Base-by-base conservation (phyloP, 805 yeast species). In the Candida jianshihensis region DNA sequence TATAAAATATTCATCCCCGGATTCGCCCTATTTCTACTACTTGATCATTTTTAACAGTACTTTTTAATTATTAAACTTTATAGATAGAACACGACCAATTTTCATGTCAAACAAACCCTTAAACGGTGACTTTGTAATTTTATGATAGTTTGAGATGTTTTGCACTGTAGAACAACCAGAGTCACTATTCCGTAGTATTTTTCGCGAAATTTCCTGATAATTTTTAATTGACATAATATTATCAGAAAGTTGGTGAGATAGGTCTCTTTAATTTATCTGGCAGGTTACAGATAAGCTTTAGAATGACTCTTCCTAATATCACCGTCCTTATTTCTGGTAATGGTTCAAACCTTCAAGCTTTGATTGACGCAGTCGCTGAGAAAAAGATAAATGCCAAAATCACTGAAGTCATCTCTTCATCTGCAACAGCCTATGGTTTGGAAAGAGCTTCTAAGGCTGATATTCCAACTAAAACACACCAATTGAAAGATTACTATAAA, bases 281-380 rank as follows among this genome's bases (percentile, higher is more conserved):
- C n/a, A n/a, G n/a, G n/a, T n/a, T n/a, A n/a, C n/a, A n/a, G n/a
- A n/a, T n/a, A n/a, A n/a, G n/a, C 28, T 20, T 25, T 6, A 39
- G 10, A 33, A 41, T 40, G 41, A 32, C 53, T 17, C 42, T 40
- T 19, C 51, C 56, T 22, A 65, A 61, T 43, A 60, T 68, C 22
- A 49, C 60, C 3, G 97, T 92, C 0, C 72, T 92, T 26, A 92
- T 92, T 17, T 89, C 97, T 0, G 98, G 98, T 0, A 81, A 82
- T 20, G 98, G 98, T 2, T 78, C 97, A n/a, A 92, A 92, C 54
- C 66, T 92, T 27, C 98, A 92, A 58, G 97, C 98, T 0, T 66
- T 92, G 27, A 87, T 92, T 24, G 96, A 92, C 57, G 84, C 90
- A 1, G 58, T 67, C 26, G 46, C 49, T 4, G 59, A 52, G 13